Evolutionary conservation across 495 filamentous ascomycete species (phyloP), one percentile per base, ranked within the genome.

Genomic region (Penicillium coffeae): DNA sequence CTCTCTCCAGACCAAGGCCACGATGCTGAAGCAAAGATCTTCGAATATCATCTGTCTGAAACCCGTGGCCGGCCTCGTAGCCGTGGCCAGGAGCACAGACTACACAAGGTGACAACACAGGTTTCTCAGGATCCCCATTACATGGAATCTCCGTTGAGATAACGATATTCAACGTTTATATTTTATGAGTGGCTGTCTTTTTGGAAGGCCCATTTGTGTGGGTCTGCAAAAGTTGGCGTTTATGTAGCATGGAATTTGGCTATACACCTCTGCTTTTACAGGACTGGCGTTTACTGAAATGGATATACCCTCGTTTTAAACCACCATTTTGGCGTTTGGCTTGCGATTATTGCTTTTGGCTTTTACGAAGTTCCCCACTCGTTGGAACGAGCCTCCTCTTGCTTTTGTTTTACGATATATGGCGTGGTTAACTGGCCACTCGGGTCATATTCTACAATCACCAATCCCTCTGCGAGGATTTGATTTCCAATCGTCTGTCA

Each of bases 21-120:
- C 10, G 32, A 33, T 35, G 47, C 22, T 8, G 48, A 47, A 13
- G 55, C 50, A 15, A 22, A n/a, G 22, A 52, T 37, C 9, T 7
- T 14, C 3, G 47, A 46, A 16, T 40, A 42, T 18, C 20, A n/a
- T 33, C 18, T 21, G 1, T 14, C 37, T 33, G 69, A 64, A 18
- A 25, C 43, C 33, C 63, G 70, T 37, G 68, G 66, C 13, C 58
- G 68, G 9, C 40, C 63, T 39, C 59, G 65, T 27, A 66, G 53
- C 38, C 64, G 67, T 13, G 68, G 54, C 42, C 48, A 68, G 15
- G 62, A 62, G n/a, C 54, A 50, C 16, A 50, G 44, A 16, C 55
- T 55, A 22, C 45, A 54, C 21, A 60, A 44, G 48, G 51, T 64
- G 40, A 51, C 58, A 27, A 35, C 54, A 12, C 51, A 56, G 53